Evolutionary conservation across 768 basidiomycete genomes (phyloP).

Genomic region (Leccinum truebloodii): DNA sequence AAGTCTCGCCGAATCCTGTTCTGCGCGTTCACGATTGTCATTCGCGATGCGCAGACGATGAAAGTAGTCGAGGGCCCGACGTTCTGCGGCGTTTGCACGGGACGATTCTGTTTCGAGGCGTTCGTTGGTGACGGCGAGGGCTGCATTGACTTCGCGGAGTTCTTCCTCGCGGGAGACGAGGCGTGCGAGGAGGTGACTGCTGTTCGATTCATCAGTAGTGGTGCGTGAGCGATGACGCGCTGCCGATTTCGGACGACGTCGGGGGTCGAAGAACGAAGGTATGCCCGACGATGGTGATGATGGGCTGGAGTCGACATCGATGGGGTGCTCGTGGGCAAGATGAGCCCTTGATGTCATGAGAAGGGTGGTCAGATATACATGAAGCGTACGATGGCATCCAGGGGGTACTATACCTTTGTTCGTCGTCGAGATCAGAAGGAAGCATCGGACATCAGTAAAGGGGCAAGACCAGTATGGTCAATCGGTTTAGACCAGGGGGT

Average conservation of each 20-base stretch:
- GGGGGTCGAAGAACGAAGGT: constrained; percentile 19
- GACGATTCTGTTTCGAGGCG: constrained; percentile 43
- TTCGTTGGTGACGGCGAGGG: constrained; percentile 26
- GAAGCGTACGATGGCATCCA: not conserved
- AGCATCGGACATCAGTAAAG: constrained; percentile 27
- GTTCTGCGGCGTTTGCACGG: constrained; percentile 47
- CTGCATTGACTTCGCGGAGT: constrained; percentile 32
- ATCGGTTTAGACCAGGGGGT: constrained; percentile 6
- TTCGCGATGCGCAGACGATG: constrained; percentile 41
- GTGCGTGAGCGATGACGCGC: constrained; percentile 29
- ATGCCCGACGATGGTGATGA: constrained; percentile 29
- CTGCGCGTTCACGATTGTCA: constrained; percentile 39
- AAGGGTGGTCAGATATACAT: not conserved
- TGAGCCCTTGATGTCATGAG: constrained; percentile 17
- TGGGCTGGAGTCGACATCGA: constrained; percentile 31
- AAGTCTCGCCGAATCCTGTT: constrained; percentile 39
- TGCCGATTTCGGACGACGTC: constrained; percentile 29
- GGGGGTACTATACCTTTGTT: constrained; percentile 24
- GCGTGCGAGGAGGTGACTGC: constrained; percentile 32
- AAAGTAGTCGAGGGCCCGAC: constrained; percentile 48
- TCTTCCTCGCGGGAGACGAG: constrained; percentile 34
- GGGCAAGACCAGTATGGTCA: constrained; percentile 5
- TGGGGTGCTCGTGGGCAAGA: constrained; percentile 30
- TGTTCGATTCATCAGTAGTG: constrained; percentile 31
- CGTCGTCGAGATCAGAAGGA: constrained; percentile 30